Conservation (phyloP, 176 grass and related monocot species). For the Thinopyrum elongatum region DNA sequence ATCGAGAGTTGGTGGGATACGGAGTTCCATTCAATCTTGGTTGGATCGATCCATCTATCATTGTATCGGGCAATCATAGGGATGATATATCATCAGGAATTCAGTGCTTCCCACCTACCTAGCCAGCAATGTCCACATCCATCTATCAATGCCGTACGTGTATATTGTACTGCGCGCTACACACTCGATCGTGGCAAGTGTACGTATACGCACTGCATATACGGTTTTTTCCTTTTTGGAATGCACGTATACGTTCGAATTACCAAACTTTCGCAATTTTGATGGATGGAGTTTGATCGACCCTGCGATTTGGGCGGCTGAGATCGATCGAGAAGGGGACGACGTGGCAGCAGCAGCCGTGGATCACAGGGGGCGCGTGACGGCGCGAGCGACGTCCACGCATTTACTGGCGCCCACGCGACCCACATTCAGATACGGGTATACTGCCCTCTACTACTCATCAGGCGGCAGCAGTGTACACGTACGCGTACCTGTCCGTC, state of each 20-base stretch:
- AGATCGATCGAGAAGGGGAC: too few species aligned
- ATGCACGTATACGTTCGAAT: too few species aligned
- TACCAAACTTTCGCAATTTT: too few species aligned
- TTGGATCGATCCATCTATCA: neutral
- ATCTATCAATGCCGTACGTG: neutral
- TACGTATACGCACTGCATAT: too few species aligned
- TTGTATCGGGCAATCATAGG: neutral
- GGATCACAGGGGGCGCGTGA: constrained; percentile 30
- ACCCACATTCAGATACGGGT: neutral
- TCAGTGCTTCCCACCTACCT: neutral
- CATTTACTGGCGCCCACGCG: neutral
- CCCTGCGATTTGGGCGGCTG: too few species aligned
- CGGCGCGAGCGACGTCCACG: neutral
- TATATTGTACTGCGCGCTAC: too few species aligned
- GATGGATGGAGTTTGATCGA: too few species aligned
- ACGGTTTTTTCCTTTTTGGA: too few species aligned
- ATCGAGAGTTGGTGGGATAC: neutral
- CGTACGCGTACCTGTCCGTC: neutral
- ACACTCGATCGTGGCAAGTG: too few species aligned
- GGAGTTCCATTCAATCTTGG: neutral
- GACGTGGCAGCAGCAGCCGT: neutral
- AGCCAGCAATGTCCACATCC: neutral
- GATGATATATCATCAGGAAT: neutral
- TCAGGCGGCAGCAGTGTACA: neutral
- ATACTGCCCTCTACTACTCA: neutral